Conservation (phyloP, 1,284 basidiomycete species). For the Termitomyces sp. region DNA sequence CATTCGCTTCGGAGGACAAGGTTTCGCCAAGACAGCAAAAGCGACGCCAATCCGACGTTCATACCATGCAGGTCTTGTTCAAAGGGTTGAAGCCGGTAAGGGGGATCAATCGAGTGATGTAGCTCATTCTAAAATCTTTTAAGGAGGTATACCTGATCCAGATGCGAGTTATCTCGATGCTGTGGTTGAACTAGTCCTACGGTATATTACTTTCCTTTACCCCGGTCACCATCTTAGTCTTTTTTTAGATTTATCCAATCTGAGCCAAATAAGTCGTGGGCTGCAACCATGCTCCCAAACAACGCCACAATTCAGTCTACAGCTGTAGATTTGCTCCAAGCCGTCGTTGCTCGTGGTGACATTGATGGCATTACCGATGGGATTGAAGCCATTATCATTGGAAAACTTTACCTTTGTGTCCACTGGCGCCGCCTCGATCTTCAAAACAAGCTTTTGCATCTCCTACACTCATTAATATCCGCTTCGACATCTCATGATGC, state of each 20-base stretch:
- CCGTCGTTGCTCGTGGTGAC: slow-evolving; percentile 76
- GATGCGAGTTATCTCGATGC: slow-evolving; percentile 73
- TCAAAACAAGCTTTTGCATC: slow-evolving; percentile 90
- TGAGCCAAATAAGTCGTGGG: slow-evolving; percentile 53
- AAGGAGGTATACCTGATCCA: slow-evolving; percentile 47
- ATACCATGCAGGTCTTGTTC: slow-evolving; percentile 50
- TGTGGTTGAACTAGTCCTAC: slow-evolving; percentile 61
- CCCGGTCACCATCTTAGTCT: not conserved
- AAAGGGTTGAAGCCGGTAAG: slow-evolving; percentile 57
- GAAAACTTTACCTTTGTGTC: slow-evolving; percentile 72
- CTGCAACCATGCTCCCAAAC: slow-evolving; percentile 49
- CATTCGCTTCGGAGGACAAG: slow-evolving; percentile 83
- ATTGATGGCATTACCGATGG: slow-evolving; percentile 56
- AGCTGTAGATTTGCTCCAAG: slow-evolving; percentile 78
- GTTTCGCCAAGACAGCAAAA: slow-evolving; percentile 70
- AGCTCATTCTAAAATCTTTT: not conserved
- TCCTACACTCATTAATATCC: slow-evolving; percentile 82
- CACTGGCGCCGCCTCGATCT: slow-evolving; percentile 70
- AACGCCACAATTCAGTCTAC: slow-evolving; percentile 71
- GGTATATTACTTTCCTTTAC: slow-evolving; percentile 42
- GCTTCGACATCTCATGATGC: slow-evolving; percentile 37
- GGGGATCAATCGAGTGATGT: slow-evolving; percentile 1
- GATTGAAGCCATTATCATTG: slow-evolving; percentile 69
- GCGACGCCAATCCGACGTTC: slow-evolving; percentile 59
- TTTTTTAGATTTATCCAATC: slow-evolving; percentile 64